phyloP scores from a whole-genome alignment of 2,329 filamentous ascomycete species.

The Colletotrichum falcatum region DNA sequence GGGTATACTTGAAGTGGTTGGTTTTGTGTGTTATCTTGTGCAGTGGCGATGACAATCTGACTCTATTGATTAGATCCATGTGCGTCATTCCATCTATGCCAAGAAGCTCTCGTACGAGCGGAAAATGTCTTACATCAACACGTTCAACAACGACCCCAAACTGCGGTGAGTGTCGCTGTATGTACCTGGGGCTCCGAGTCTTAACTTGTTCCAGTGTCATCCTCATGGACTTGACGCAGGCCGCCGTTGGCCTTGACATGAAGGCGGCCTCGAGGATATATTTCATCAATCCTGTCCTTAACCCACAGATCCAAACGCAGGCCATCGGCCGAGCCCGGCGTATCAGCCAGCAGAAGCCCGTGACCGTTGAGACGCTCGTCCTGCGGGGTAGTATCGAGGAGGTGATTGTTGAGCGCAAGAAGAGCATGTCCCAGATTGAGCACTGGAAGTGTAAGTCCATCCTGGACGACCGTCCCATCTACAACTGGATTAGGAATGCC shows the following conservation, averaged over 20 bases:
- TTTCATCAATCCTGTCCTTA: slow-evolving; percentile 89
- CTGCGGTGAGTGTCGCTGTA: slow-evolving; percentile 60
- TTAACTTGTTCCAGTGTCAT: slow-evolving; percentile 67
- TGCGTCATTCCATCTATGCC: slow-evolving; percentile 75
- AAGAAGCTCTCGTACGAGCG: slow-evolving; percentile 69
- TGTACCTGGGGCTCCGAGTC: not conserved
- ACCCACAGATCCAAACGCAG: slow-evolving; percentile 87
- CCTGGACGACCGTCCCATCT: slow-evolving; percentile 68
- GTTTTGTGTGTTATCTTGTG: slow-evolving; percentile 42
- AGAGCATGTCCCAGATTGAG: slow-evolving; percentile 79
- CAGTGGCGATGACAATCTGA: slow-evolving; percentile 8
- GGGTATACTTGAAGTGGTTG: slow-evolving; percentile 79
- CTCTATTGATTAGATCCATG: slow-evolving; percentile 58
- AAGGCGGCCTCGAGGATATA: slow-evolving; percentile 86
- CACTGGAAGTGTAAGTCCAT: slow-evolving; percentile 67
- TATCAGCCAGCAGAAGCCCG: slow-evolving; percentile 83
- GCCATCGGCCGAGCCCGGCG: slow-evolving; percentile 91
- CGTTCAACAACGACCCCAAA: slow-evolving; percentile 77
- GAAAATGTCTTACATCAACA: slow-evolving; percentile 80
- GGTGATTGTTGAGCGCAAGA: slow-evolving; percentile 79
- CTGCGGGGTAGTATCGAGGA: slow-evolving; percentile 86
- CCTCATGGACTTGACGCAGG: slow-evolving; percentile 91
- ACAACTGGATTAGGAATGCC: slow-evolving; percentile 69
- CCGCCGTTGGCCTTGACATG: slow-evolving; percentile 89
- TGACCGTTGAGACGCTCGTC: slow-evolving; percentile 88